phyloP scores from a whole-genome alignment of 2,329 filamentous ascomycete genomes.

The Penicillium capsulatum region DNA sequence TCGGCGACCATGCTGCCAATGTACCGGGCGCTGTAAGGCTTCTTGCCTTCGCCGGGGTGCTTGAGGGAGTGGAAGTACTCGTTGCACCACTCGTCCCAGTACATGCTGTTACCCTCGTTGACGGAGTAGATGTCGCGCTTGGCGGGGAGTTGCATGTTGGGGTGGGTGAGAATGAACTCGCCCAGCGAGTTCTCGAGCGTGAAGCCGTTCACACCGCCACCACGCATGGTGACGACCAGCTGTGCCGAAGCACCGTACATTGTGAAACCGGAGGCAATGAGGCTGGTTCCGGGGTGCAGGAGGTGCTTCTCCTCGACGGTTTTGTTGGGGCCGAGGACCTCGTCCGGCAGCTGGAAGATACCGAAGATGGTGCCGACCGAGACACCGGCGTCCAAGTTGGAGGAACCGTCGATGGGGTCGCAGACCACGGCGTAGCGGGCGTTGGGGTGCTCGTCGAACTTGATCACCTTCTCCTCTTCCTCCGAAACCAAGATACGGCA shows the following conservation, averaged over 20 bases:
- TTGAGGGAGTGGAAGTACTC: conserved; percentile 89
- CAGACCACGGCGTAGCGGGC: conserved; percentile 92
- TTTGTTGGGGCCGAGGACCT: conserved; percentile 45
- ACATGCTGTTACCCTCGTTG: conserved; percentile 96
- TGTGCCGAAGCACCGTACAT: conserved; percentile 99
- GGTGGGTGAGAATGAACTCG: conserved; percentile 98
- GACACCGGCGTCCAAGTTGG: conserved; percentile 95
- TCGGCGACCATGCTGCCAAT: conserved; percentile 99
- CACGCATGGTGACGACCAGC: conserved; percentile 95
- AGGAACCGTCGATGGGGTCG: conserved; percentile 96
- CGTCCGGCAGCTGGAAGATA: conserved; percentile 82
- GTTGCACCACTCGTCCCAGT: conserved; percentile 87
- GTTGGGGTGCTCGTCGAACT: conserved; percentile 68
- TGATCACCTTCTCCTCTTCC: conserved; percentile 90
- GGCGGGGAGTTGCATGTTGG: conserved; percentile 82
- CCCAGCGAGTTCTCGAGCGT: conserved; percentile 94
- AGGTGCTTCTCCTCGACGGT: conserved; percentile 68
- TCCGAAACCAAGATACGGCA: conserved; percentile 93
- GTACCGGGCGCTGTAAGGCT: conserved; percentile 92
- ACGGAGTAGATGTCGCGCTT: conserved; percentile 88
- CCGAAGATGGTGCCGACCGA: conserved; percentile 97
- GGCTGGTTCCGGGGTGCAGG: conserved; percentile 81
- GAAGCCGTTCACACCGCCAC: conserved; percentile 90
- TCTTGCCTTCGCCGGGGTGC: conserved; percentile 63
- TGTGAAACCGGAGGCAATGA: conserved; percentile 95